Conservation (phyloP, 2,329 filamentous ascomycete genomes). For the Calonectria leucothoes region DNA sequence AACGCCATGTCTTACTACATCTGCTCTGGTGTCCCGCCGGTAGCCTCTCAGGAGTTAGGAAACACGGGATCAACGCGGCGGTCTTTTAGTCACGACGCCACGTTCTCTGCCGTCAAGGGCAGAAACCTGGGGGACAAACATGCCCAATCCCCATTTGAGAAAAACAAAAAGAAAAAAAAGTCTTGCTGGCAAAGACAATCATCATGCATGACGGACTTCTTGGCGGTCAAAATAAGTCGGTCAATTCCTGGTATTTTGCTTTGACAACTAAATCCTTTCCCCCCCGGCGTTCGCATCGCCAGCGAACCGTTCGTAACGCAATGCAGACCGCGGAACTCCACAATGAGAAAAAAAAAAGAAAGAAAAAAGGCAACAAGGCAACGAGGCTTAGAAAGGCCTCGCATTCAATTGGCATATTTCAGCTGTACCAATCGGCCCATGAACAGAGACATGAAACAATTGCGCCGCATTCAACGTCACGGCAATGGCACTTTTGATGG, state of each 20-base stretch:
- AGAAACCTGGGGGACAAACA: neutral
- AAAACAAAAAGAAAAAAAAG: neutral
- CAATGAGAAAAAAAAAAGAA: too few relatives aligned
- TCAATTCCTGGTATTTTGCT: neutral
- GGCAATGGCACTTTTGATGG: neutral
- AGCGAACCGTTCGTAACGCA: neutral
- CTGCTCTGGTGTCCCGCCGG: neutral
- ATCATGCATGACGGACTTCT: neutral
- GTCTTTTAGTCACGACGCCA: neutral
- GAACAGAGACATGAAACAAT: neutral
- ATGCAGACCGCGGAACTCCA: neutral
- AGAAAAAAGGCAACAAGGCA: neutral
- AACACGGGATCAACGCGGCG: neutral
- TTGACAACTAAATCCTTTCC: neutral
- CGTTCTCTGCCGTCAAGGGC: constrained; percentile 6
- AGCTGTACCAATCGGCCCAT: neutral
- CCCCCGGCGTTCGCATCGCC: neutral
- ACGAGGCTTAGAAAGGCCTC: neutral
- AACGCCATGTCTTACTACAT: constrained; percentile 13
- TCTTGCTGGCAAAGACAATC: neutral
- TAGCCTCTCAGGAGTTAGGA: constrained; percentile 1
- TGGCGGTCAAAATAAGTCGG: constrained; percentile 8
- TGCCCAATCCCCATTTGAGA: neutral
- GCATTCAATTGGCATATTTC: neutral
- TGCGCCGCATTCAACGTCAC: neutral